Conservation (phyloP, 345 rosid species). For the Clausena lansium region DNA sequence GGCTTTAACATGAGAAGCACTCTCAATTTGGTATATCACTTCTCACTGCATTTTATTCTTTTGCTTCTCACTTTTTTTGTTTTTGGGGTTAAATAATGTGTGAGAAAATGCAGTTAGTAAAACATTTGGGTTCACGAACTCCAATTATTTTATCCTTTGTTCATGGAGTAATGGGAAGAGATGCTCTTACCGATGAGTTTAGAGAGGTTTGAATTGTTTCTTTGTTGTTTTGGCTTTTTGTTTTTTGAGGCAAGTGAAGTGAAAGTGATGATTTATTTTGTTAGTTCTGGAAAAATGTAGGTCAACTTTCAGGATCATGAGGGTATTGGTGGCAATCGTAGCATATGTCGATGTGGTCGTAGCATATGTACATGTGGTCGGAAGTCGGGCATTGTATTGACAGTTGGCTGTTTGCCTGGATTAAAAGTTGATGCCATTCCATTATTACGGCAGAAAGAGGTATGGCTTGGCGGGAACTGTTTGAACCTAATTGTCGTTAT, state of each 20-base stretch:
- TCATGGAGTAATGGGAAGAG: slow-evolving; percentile 55
- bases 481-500: background rate
- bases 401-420: slow-evolving; percentile 83
- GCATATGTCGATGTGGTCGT: background rate
- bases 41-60: background rate
- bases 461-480: background rate
- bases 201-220: slow-evolving; percentile 53
- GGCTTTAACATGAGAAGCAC: slow-evolving; percentile 5
- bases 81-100: background rate
- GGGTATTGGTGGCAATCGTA: slow-evolving; percentile 8
- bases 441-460: slow-evolving; percentile 31
- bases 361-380: background rate
- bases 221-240: background rate
- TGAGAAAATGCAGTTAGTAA: slow-evolving; percentile 32
- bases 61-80: background rate
- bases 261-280: background rate
- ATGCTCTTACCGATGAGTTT: slow-evolving; percentile 40
- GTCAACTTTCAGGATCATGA: slow-evolving; percentile 28
- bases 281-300: slow-evolving; percentile 29
- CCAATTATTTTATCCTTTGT: slow-evolving; percentile 41
- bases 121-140: slow-evolving; percentile 41
- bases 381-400: slow-evolving; percentile 46
- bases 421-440: slow-evolving; percentile 72
- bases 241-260: background rate
- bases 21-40: slow-evolving; percentile 33